Evolutionary conservation across 2,329 filamentous ascomycete genomes (phyloP).

Genomic region (Neodidymelliopsis sp.): DNA sequence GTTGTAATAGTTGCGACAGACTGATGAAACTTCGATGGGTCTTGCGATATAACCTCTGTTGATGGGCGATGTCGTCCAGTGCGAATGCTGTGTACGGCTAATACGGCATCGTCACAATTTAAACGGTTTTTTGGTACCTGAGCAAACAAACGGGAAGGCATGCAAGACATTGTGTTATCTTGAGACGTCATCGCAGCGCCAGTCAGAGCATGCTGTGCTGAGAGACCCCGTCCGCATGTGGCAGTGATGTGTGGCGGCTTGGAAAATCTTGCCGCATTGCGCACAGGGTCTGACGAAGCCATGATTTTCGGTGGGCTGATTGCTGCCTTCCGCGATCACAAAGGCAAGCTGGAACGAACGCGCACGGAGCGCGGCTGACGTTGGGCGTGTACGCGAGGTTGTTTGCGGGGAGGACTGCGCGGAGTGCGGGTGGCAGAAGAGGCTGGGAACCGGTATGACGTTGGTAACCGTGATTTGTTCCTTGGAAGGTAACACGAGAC

Average conservation of each 20-base stretch:
- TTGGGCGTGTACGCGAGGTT: neutral
- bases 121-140: conserved; percentile 2
- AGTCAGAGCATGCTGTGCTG: conserved; percentile 10
- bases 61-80: neutral
- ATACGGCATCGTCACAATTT: conserved; percentile 4
- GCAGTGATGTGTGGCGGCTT: conserved; percentile 13
- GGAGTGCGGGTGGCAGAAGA: conserved; percentile 4
- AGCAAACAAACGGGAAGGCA: conserved; percentile 2
- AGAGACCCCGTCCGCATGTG: conserved; percentile 5
- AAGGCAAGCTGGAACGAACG: conserved; percentile 13
- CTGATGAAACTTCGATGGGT: neutral
- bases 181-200: conserved; percentile 15
- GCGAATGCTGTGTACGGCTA: neutral
- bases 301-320: conserved; percentile 9
- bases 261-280: conserved; percentile 4
- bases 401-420: conserved; percentile 13
- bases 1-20: neutral
- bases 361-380: conserved; percentile 1
- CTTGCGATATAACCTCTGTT: conserved; percentile 5
- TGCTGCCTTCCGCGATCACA: conserved; percentile 4
- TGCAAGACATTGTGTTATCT: conserved; percentile 16
- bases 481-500: conserved; percentile 9
- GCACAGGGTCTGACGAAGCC: conserved; percentile 15
- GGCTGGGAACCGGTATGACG: conserved; percentile 3
- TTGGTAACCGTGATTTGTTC: neutral